A percentile compares a stretch with the other conserved stretches of the same genome.
Conservation (phyloP, 805 yeast genomes). For the Brettanomyces custersianus region DNA sequence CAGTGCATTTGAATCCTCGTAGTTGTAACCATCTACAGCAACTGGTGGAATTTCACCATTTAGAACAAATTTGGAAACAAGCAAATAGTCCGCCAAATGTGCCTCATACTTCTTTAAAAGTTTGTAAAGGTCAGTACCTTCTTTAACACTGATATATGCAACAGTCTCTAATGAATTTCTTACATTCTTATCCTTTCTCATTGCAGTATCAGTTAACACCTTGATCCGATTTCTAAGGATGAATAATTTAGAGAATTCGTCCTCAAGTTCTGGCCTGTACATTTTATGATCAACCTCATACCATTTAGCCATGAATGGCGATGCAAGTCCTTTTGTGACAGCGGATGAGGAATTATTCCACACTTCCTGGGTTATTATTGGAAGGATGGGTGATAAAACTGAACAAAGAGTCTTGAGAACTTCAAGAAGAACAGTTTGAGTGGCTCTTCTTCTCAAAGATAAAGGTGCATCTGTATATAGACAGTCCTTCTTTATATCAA, state of each 20-base stretch:
- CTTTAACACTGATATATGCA: slow-evolving; percentile 27
- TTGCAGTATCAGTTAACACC: slow-evolving; percentile 45
- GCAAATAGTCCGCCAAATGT: slow-evolving; percentile 48
- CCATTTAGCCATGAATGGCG: slow-evolving; percentile 45
- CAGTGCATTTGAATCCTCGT: slow-evolving; percentile 17
- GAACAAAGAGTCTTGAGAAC: slow-evolving; percentile 56
- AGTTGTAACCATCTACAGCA: slow-evolving; percentile 16
- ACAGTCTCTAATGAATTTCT: slow-evolving; percentile 54
- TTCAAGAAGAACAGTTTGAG: slow-evolving; percentile 57
- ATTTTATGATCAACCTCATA: slow-evolving; percentile 10
- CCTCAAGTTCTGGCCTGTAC: slow-evolving; percentile 25
- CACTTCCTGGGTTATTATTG: slow-evolving; percentile 78
- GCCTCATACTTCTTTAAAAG: slow-evolving; percentile 25
- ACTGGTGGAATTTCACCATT: slow-evolving; percentile 6
- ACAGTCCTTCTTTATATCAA: slow-evolving; percentile 78
- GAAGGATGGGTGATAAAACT: slow-evolving; percentile 71
- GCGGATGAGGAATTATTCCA: slow-evolving; percentile 52
- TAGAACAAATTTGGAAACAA: slow-evolving; percentile 53
- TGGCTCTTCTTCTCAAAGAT: slow-evolving; percentile 43
- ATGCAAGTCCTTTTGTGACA: slow-evolving; percentile 18
- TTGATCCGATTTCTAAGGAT: slow-evolving; percentile 40
- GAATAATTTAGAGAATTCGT: slow-evolving; percentile 39
- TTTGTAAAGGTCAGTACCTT: neutral
- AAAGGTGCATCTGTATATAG: slow-evolving; percentile 58
- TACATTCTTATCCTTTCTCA: slow-evolving; percentile 40